Base-by-base conservation (phyloP, 805 yeast genomes). In the Candida easanensis region DNA sequence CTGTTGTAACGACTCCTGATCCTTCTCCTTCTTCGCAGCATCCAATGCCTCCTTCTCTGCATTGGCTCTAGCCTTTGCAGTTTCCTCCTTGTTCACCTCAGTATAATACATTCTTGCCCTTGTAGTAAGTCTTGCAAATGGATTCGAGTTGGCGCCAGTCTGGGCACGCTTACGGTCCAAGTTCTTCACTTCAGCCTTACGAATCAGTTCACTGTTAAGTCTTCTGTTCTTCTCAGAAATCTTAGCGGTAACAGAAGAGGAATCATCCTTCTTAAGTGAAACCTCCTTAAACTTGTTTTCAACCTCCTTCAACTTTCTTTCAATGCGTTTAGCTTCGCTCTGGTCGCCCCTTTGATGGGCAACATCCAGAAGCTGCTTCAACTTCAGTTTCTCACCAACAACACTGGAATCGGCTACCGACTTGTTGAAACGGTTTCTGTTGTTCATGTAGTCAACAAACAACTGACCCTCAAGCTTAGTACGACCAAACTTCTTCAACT, bases 91-190 rank as follows among this genome's bases (percentile, higher is more conserved):
- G 48, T 74, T 79, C 36, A 73, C 66, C 44, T 63, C 76, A 36
- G 72, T 69, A 40, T 89, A 88, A 64, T 88, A 91, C 47, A 88
- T 79, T 56, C 87, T 79, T 1, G 97, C 87, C 48, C 81, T 84
- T 1, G 98, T 91, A 61, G 87, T 84, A 59, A 93, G 76, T 62
- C 98, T 80, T 52, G 85, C 79, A 65, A 93, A 93, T 18, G 99
- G 98, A 67, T 93, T 87, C 54, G 73, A 78, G 41, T 77, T 71
- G 44, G 66, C 65, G 33, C 54, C 69, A 43, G 72, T 44, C 38
- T 60, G 63, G 56, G 51, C 63, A 58, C 66, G 79, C 52, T 82
- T 75, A 60, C 66, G 69, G 41, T 77, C 82, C 17, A 76, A 73
- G 37, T 84, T 79, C 53, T 71, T 71, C 38, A 80, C 64, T 61